Evolutionary conservation across 306 rosid genomes (phyloP), one percentile per base, ranked within the genome.

Genomic region (Nissolia schottii): DNA sequence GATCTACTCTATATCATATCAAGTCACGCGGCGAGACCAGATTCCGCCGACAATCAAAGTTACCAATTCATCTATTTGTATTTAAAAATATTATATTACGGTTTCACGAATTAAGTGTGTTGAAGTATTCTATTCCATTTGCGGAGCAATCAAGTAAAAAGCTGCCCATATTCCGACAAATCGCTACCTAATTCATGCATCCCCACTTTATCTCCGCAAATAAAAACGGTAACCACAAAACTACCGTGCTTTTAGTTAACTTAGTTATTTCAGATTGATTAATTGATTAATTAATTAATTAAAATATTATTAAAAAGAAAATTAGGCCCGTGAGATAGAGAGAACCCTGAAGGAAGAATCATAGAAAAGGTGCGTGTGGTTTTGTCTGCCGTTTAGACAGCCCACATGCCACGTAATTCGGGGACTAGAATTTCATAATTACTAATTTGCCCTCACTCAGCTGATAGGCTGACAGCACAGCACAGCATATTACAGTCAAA

Each of bases 401-500:
- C 81, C 82, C 87, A 76, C 85, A 79, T 86, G 92, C 93, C 96
- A 88, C 96, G 90, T 86, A 87, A 84, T 73, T 43, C 45, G 79
- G 82, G 41, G 81, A 80, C 85, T 65, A 56, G 14, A 29, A 48
- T n/a, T n/a, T n/a, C n/a, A n/a, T n/a, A n/a, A n/a, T n/a, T 74
- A 28, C 73, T 74, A 63, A 81, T 81, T 80, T 82, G 49, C 77
- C 41, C 22, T 51, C 72, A 38, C 46, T 13, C 66, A n/a, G 12
- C 65, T 46, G n/a, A n/a, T n/a, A n/a, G n/a, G 55, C 13, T 9
- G 15, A 6, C 51, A 35, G 29, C 75, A 35, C 61, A 82, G 83
- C 86, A 84, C 81, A 87, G 77, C 73, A 81, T 38, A 6, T 3
- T 66, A 40, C 84, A 90, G 92, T 93, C 96, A 90, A 88, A 83